A percentile compares a stretch with the other conserved stretches of the same genome.
These are phyloP conservation scores for Pholiota molesta DNA, from an alignment of 768 basidiomycete species.

Conservation along the genomic window DNA sequence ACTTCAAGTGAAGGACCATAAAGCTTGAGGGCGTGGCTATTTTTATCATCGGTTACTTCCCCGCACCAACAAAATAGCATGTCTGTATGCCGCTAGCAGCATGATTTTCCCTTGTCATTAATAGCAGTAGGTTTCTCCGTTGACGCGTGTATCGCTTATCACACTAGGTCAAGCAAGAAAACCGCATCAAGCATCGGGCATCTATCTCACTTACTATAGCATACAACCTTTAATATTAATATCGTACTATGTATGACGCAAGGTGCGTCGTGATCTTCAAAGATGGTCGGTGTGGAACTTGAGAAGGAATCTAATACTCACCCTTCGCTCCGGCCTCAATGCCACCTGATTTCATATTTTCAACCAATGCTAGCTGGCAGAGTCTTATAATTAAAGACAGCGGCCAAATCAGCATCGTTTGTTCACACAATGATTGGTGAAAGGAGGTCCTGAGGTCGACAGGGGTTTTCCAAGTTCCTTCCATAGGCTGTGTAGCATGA, in stretches of 20 bases:
- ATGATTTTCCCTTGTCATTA: not conserved
- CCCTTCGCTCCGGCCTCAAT: not conserved
- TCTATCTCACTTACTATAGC: not conserved
- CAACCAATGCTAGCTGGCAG: slow-evolving; percentile 4
- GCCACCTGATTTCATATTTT: slow-evolving; percentile 9
- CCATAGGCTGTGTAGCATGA: not conserved
- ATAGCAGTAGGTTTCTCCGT: not conserved
- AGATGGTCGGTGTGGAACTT: not conserved
- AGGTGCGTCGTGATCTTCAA: not conserved
- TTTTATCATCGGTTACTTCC: slow-evolving; percentile 9
- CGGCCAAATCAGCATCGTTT: not conserved
- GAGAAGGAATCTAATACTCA: slow-evolving; percentile 5
- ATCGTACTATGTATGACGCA: not conserved
- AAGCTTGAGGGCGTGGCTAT: not conserved
- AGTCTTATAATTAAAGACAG: not conserved
- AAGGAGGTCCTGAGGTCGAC: not conserved
- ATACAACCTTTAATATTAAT: not conserved
- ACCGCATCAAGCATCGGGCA: not conserved
- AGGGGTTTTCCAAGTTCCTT: not conserved
- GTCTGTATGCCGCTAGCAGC: not conserved
- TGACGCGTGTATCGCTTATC: not conserved
- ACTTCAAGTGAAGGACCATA: too few relatives aligned
- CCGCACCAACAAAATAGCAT: not conserved
- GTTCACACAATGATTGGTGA: not conserved
- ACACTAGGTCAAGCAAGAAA: not conserved